These are phyloP conservation scores for Lithospermum erythrorhizon DNA, from an alignment of 257 asterid species.

Conservation along the genomic window DNA sequence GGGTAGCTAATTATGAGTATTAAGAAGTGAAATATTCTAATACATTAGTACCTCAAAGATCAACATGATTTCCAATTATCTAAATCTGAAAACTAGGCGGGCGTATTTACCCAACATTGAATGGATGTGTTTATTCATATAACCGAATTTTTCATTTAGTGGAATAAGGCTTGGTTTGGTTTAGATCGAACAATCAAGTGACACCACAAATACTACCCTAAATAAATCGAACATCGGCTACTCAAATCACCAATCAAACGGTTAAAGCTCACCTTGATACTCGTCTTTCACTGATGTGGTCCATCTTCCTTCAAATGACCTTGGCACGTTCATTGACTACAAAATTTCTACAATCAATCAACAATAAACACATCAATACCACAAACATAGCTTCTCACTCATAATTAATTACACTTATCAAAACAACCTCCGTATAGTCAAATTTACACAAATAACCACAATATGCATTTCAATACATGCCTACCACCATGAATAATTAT, in stretches of 20 bases:
- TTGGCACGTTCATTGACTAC: conserved; percentile 87
- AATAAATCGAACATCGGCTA: conserved; percentile 11
- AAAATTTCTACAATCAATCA: conserved; percentile 36
- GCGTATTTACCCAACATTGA: too few relatives aligned
- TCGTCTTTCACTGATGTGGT: conserved; percentile 61
- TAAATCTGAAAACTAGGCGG: not conserved
- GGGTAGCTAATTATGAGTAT: not conserved
- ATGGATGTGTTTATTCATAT: too few relatives aligned
- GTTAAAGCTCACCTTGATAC: conserved; percentile 39
- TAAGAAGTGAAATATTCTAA: not conserved
- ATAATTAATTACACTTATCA: not conserved
- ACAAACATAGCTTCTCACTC: not conserved
- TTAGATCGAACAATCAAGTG: not conserved
- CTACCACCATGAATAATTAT: too few relatives aligned
- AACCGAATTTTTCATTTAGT: too few relatives aligned
- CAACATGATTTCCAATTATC: conserved; percentile 2
- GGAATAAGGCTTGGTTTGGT: too few relatives aligned
- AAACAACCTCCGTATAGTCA: too few relatives aligned
- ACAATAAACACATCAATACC: not conserved
- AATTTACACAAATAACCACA: too few relatives aligned
- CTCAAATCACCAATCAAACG: not conserved
- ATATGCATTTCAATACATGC: too few relatives aligned
- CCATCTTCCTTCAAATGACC: conserved; percentile 77
- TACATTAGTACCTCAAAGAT: too few relatives aligned
- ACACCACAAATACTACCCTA: too few relatives aligned